These are phyloP conservation scores for Thinopyrum elongatum DNA, from an alignment of 176 grass and related monocot genomes.

Conservation along the genomic window DNA sequence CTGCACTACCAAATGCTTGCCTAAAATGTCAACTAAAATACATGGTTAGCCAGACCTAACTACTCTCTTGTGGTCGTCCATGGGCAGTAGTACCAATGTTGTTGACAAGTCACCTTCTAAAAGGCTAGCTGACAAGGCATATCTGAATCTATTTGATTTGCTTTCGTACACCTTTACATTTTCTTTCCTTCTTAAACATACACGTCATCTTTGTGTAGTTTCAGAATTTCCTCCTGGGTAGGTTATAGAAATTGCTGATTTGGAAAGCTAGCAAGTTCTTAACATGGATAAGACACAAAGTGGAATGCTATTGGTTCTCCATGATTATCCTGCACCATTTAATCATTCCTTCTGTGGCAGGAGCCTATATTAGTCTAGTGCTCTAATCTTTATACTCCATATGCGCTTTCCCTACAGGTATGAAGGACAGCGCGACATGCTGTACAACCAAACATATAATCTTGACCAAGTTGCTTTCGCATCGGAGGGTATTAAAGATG, in stretches of 20 bases:
- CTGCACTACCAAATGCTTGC: neutral
- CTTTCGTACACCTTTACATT: neutral
- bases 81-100: neutral
- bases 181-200: neutral
- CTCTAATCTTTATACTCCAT: neutral
- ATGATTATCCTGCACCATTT: neutral
- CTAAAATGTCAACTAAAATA: neutral
- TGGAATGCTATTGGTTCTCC: neutral
- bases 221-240: neutral
- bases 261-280: neutral
- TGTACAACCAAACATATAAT: constrained; percentile 97
- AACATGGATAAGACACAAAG: neutral
- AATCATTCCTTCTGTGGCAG: neutral
- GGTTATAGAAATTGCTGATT: neutral
- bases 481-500: constrained; percentile 89
- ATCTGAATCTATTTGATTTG: neutral
- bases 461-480: constrained; percentile 98
- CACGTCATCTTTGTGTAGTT: neutral
- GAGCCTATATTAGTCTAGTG: neutral
- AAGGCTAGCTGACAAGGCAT: neutral
- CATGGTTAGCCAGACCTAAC: neutral
- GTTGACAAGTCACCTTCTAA: neutral
- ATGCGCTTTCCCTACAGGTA: constrained; percentile 52
- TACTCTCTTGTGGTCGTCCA: neutral
- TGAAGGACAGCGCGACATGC: constrained; percentile 91